phyloP scores from a whole-genome alignment of 2,329 filamentous ascomycete genomes.

The Escovopsis sp. region DNA sequence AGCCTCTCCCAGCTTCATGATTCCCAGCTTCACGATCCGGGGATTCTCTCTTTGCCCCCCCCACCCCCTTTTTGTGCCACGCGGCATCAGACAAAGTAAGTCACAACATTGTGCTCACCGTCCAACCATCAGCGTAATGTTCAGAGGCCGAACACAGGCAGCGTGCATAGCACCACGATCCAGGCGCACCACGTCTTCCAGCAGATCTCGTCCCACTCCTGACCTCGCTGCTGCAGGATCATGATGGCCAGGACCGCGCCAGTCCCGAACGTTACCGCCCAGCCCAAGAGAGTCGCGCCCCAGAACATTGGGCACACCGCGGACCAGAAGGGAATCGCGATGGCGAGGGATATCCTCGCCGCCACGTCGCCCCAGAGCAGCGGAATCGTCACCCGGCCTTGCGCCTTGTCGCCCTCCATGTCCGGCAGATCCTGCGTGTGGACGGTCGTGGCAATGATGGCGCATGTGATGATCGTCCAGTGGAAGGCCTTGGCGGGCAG shows the following conservation, averaged over 20 bases:
- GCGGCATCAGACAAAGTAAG: too few species aligned
- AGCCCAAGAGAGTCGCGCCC: background rate
- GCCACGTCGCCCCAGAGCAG: conserved; percentile 3
- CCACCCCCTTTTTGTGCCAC: too few species aligned
- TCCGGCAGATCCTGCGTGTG: conserved; percentile 11
- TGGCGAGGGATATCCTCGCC: conserved; percentile 4
- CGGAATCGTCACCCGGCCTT: conserved; percentile 7
- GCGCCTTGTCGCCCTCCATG: conserved; percentile 7
- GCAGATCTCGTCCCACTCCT: background rate
- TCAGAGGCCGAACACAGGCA: background rate
- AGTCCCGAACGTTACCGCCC: background rate
- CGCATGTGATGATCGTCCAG: conserved; percentile 7
- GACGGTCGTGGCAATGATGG: conserved; percentile 11
- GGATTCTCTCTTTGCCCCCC: too few species aligned
- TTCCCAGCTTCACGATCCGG: too few species aligned
- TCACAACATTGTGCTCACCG: too few species aligned
- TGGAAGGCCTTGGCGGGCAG: background rate
- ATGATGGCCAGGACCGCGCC: background rate
- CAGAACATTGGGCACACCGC: conserved; percentile 4
- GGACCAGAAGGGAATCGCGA: conserved; percentile 4
- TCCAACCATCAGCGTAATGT: too few species aligned
- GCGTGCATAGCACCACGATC: background rate
- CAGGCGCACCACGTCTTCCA: background rate
- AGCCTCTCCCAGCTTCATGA: too few species aligned
- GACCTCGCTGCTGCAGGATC: background rate